Base-by-base conservation (phyloP, 192 early-diverging fungal genomes). In the Backusella parvicylindrica region DNA sequence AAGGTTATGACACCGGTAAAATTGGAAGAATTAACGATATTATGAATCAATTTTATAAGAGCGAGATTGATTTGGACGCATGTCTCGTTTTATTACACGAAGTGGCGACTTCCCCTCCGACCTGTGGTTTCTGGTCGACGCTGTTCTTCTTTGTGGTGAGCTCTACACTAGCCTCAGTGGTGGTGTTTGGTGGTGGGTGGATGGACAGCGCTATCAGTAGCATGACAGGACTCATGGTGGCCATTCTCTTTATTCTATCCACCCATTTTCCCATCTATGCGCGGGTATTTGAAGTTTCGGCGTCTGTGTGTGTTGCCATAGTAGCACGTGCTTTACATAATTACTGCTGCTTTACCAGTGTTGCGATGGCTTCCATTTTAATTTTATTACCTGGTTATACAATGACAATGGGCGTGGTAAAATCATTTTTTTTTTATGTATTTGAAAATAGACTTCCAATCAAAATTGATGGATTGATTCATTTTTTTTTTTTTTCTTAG, bases 331-430 rank as follows among this genome's bases (percentile, higher is more conserved):
- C 77, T 18, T 26, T 82, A 28, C 71, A 78, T 49, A 60, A 71
- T 15, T 82, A 74, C 28, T 49, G 64, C 6, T 82, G 81, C 16
- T 78, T 79, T 38, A 64, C 77, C 9, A 79, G 68, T 41, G 81
- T 82, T 12, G 77, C 68, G n/a, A 65, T 82, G 26, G 71, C 81
- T 9, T 56, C 81, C 33, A 72, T 83, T 66, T 85, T 91, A 26
- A 84, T 91, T 82, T 77, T 93, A 9, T 84, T 92, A 11, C 91
- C 92, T 1, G 96, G 96, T 16, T 85, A 96, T 72, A 81, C 88
- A 7, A 81, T 98, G 77, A 97, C 96, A 1, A 86, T 92, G 37
- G 83, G 91, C 28, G 92, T 97, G 36, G 79, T 81, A 81, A 76
- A 35, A 15, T 18, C 13, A 73, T 47, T 18, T 7, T 5, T n/a